Percentiles rank a stretch among this genome's conserved stretches.
phyloP scores from a whole-genome alignment of 805 yeast genomes.

The Pichia heedii region DNA sequence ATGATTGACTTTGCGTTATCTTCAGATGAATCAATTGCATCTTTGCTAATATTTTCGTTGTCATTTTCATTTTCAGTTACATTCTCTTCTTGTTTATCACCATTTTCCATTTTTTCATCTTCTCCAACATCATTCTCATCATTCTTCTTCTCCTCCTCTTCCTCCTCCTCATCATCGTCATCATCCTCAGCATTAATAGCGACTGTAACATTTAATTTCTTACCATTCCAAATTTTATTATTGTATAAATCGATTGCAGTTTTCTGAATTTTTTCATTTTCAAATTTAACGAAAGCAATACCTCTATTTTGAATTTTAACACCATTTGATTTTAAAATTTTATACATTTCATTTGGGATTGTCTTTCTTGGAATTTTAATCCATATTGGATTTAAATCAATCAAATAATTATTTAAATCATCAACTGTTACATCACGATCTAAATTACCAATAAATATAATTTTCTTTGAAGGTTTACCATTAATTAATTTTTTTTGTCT shows the following conservation, averaged over 20 bases:
- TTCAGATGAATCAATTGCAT: too few species aligned
- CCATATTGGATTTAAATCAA: slow-evolving; percentile 45
- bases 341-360: slow-evolving; percentile 35
- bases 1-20: neutral
- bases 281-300: slow-evolving; percentile 52
- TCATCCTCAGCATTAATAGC: slow-evolving; percentile 52
- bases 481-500: slow-evolving; percentile 30
- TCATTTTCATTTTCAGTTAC: too few species aligned
- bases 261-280: slow-evolving; percentile 37
- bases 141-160: too few species aligned
- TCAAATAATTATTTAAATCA: slow-evolving; percentile 37
- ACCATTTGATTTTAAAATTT: slow-evolving; percentile 36
- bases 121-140: neutral
- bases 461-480: slow-evolving; percentile 47
- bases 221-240: slow-evolving; percentile 58
- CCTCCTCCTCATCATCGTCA: slow-evolving; percentile 2
- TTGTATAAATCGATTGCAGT: slow-evolving; percentile 51
- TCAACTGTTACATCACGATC: slow-evolving; percentile 41
- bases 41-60: too few species aligned
- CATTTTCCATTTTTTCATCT: too few species aligned
- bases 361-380: slow-evolving; percentile 49
- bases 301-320: slow-evolving; percentile 49
- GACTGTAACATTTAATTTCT: slow-evolving; percentile 55
- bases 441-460: slow-evolving; percentile 55
- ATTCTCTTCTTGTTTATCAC: neutral